Evolutionary conservation across 345 rosid genomes (phyloP).

Genomic region (Arabis hirsuta): DNA sequence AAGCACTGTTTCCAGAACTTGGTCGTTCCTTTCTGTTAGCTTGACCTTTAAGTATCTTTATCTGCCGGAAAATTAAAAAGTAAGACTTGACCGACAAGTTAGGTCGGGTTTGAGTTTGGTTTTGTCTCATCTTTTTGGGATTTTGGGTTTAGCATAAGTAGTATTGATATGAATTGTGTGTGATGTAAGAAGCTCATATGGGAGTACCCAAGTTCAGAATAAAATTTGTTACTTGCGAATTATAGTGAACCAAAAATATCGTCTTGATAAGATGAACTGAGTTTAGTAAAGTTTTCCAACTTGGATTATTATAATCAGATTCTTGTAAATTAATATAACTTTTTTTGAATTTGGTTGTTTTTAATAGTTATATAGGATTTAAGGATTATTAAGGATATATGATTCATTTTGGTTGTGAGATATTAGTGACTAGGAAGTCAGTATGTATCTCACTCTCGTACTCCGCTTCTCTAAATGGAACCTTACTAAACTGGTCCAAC

Average conservation of each 20-base stretch:
- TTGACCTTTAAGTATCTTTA: constrained; percentile 19
- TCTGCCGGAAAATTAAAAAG: constrained; percentile 13
- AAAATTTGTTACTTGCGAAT: neutral
- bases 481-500: neutral
- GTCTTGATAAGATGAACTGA: constrained; percentile 5
- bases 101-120: constrained; percentile 40
- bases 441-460: neutral
- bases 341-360: neutral
- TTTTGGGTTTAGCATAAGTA: constrained; percentile 19
- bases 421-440: constrained; percentile 23
- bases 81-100: constrained; percentile 36
- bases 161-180: constrained; percentile 28
- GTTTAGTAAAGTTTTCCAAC: constrained; percentile 14
- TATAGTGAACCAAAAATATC: constrained; percentile 10
- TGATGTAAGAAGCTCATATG: constrained; percentile 29
- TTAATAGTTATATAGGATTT: neutral
- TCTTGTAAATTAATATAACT: neutral
- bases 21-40: constrained; percentile 55
- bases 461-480: neutral
- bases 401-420: too few relatives aligned
- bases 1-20: constrained; percentile 51
- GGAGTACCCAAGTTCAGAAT: constrained; percentile 3
- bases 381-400: too few relatives aligned
- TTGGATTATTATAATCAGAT: constrained; percentile 12
- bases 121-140: neutral